Conservation (phyloP, 768 basidiomycete genomes). For the Galerina marginata region DNA sequence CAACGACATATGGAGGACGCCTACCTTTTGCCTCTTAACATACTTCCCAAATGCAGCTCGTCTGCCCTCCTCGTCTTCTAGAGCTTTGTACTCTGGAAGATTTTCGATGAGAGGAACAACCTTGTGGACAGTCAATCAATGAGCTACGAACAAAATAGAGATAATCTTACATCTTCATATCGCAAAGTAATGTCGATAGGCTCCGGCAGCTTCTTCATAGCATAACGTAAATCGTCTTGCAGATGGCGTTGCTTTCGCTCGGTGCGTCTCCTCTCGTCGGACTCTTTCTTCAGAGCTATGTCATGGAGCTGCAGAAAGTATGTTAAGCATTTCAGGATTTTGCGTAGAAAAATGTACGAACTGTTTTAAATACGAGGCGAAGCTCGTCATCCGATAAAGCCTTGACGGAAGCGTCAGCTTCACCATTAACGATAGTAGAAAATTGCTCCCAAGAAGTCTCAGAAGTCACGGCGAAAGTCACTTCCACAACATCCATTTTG, state of each 20-base stretch:
- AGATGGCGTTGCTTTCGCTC: conserved; percentile 87
- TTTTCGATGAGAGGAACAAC: conserved; percentile 78
- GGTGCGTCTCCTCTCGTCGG: conserved; percentile 84
- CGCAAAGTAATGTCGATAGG: conserved; percentile 74
- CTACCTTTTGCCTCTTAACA: conserved; percentile 87
- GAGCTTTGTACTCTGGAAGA: conserved; percentile 83
- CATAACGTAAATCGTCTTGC: conserved; percentile 96
- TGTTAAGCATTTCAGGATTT: conserved; percentile 3
- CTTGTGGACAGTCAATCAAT: conserved; percentile 39
- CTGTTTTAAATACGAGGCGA: conserved; percentile 63
- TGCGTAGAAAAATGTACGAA: conserved; percentile 38
- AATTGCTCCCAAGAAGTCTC: conserved; percentile 75
- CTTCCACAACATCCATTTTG: conserved; percentile 30
- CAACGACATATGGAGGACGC: conserved; percentile 14
- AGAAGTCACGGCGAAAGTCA: conserved; percentile 48
- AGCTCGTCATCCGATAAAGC: conserved; percentile 58
- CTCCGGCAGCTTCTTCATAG: conserved; percentile 87
- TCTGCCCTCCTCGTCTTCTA: conserved; percentile 88
- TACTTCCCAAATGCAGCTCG: conserved; percentile 86
- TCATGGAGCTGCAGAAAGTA: conserved; percentile 64
- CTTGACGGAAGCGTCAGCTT: conserved; percentile 56
- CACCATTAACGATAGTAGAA: conserved; percentile 55
- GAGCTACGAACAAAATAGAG: neutral
- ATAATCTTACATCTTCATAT: conserved; percentile 76
- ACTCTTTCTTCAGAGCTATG: conserved; percentile 72